Evolutionary conservation across 2,329 filamentous ascomycete genomes (phyloP), one percentile per base, ranked within the genome.

Genomic region (Clonostachys sp.): DNA sequence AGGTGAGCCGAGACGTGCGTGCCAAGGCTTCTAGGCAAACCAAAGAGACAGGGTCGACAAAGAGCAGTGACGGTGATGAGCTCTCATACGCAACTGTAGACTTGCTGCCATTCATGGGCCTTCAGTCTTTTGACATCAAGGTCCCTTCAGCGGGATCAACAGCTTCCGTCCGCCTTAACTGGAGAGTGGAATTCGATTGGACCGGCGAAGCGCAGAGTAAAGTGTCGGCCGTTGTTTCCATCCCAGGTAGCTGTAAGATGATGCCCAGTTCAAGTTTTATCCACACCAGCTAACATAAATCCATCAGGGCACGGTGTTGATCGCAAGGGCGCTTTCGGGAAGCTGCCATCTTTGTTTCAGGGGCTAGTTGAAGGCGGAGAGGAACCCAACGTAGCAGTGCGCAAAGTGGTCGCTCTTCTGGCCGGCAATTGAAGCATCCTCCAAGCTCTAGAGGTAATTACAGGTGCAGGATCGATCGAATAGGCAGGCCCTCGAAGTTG

Each of bases 101-200:
- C 6, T 50, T 88, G 12, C 58, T 81, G 2, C 71, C 74, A 1
- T 73, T 78, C 40, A 67, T 84, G 57, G 79, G 78, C 3, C 71
- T 74, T 41, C 75, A 72, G n/a, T 63, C 64, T 24, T 67, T 74
- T 13, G 71, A 77, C 34, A 51, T 81, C 2, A 62, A 68, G 1
- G 52, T 77, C 6, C 57, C 53, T 4, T 1, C 39, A 42, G 33
- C 24, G 6, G 33, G 13, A 5, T 58, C 61, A 1, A 50, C 66
- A 10, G 68, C 75, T 3, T 61, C 70, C 12, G 47, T 83, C 5
- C 73, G 80, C 24, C 65, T 89, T 2, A 70, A 74, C 48, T 89
- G 86, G 86, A 69, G 64, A 42, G 81, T 87, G 41, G 64, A 65
- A 3, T 87, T 89, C 56, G 85, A 89, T 61, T 89, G 84, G 85